Evolutionary conservation across 176 grass and related monocot species (phyloP), one percentile per base, ranked within the genome.

Genomic region (Saccharum officinarum): DNA sequence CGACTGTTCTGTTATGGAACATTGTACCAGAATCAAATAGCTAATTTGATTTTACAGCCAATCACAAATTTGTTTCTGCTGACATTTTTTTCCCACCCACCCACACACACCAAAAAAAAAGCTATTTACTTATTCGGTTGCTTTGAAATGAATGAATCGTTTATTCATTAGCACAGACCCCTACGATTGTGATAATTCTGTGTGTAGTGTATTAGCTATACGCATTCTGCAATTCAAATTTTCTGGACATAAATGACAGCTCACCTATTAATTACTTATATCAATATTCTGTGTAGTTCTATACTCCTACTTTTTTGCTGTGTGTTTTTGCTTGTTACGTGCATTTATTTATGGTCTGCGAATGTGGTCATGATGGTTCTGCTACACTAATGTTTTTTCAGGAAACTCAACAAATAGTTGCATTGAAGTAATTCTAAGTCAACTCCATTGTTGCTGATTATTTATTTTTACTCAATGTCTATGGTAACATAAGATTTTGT

Each of bases 1-100:
- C 13, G 46, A 47, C 46, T 47, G 46, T 47, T 47, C 3, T 6
- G 9, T 52, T 31, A 31, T 59, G 54, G 16, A 49, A 68, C 46
- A 38, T 54, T 57, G 26, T 26, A 72, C n/a, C 71, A 74, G 34
- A 88, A 88, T 38, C 33, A 23, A 67, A 12, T 55, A 87, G 37
- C 55, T 14, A 5, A 79, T 60, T 79, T 40, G 33, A 52, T 73
- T 60, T 73, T 36, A 36, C 34, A 36, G 34, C 34, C 34, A 36
- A 36, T 36, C 34, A 36, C 34, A 4, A 36, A 36, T 36, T 36
- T 36, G 34, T 36, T 36, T 36, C 34, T 36, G 34, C 34, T 36
- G 34, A 4, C 34, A 36, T 36, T 36, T 36, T 36, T 36, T 36
- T 36, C 34, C 34, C 34, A 36, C 34, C 34, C 34, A 36, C 34